Evolutionary conservation across 805 yeast genomes (phyloP).

Genomic region (Candida incommunis): DNA sequence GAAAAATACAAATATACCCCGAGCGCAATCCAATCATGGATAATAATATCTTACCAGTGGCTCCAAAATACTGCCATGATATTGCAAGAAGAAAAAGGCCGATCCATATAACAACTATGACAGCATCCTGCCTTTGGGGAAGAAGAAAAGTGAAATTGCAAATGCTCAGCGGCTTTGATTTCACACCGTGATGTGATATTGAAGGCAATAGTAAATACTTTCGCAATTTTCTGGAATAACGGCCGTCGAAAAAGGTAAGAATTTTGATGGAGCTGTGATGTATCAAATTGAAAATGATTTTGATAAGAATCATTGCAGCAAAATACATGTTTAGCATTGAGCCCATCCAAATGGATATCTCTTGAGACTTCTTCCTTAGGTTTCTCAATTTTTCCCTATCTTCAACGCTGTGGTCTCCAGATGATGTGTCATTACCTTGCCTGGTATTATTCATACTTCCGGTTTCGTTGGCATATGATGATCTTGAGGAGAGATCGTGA

Average conservation of each 20-base stretch:
- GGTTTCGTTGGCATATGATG: too few species aligned
- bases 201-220: neutral
- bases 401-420: too few species aligned
- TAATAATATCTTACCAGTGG: neutral
- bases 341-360: neutral
- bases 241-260: neutral
- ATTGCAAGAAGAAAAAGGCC: neutral
- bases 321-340: neutral
- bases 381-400: too few species aligned
- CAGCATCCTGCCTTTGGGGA: neutral
- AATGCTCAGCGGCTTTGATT: neutral
- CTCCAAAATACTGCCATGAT: neutral
- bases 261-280: neutral
- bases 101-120: neutral
- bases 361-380: too few species aligned
- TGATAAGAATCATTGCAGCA: neutral
- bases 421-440: too few species aligned
- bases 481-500: too few species aligned
- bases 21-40: slow-evolving; percentile 25
- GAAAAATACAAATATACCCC: slow-evolving; percentile 32
- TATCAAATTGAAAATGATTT: neutral
- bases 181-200: neutral
- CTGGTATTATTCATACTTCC: too few species aligned
- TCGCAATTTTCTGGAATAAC: neutral
- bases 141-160: neutral